A percentile compares a stretch with the other conserved stretches of the same genome.
phyloP scores from a whole-genome alignment of 2,329 filamentous ascomycete species.

The Aspergillus versicolor region DNA sequence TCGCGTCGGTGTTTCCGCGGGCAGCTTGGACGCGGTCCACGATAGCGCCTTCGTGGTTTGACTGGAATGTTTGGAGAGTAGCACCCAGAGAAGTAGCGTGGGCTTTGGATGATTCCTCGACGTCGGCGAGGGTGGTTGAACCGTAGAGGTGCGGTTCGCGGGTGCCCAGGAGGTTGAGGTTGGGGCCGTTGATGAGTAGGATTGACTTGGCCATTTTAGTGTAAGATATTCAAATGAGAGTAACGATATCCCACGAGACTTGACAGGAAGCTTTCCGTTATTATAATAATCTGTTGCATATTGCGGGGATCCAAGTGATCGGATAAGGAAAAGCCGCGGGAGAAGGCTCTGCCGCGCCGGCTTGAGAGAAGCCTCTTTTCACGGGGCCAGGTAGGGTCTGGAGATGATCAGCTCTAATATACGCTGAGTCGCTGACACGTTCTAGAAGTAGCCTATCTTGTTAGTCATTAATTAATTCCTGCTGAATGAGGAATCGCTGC shows the following conservation, averaged over 20 bases:
- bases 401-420: background rate
- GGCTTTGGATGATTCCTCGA: slow-evolving; percentile 51
- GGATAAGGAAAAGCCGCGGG: slow-evolving; percentile 7
- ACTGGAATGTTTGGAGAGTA: slow-evolving; percentile 64
- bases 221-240: background rate
- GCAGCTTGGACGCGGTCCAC: slow-evolving; percentile 72
- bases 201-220: slow-evolving; percentile 47
- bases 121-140: slow-evolving; percentile 63
- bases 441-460: background rate
- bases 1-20: slow-evolving; percentile 57
- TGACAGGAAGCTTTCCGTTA: background rate
- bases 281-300: background rate
- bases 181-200: slow-evolving; percentile 77
- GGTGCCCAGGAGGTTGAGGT: slow-evolving; percentile 75
- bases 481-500: background rate
- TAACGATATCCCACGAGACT: background rate
- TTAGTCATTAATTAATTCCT: too few species aligned
- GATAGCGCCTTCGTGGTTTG: slow-evolving; percentile 74
- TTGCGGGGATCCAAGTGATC: background rate
- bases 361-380: too few species aligned
- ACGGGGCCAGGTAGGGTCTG: too few species aligned
- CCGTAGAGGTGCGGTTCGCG: slow-evolving; percentile 75
- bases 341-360: slow-evolving; percentile 5
- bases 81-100: slow-evolving; percentile 53
- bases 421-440: background rate